These are phyloP conservation scores for Solanum hybrid DNA, from an alignment of 305 asterid species.

Conservation along the genomic window DNA sequence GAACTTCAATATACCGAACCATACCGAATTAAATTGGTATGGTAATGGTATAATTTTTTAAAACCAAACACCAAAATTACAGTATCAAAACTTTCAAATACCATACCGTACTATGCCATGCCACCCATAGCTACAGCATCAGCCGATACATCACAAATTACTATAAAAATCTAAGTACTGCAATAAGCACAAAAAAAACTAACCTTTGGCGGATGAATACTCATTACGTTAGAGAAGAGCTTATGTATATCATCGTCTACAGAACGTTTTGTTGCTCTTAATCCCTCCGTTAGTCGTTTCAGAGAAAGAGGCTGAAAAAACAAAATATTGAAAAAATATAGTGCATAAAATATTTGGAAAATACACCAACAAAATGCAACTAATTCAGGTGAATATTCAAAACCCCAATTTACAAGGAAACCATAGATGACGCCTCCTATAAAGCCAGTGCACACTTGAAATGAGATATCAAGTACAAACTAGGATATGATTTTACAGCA, in stretches of 20 bases:
- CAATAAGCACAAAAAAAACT: not conserved
- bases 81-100: no score
- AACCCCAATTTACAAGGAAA: not conserved
- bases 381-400: not conserved
- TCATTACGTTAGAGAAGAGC: slow-evolving; percentile 71
- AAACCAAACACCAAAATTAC: not conserved
- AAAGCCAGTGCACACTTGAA: not conserved
- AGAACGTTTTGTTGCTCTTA: slow-evolving; percentile 52
- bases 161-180: not conserved
- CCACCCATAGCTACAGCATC: not conserved
- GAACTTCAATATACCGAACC: not conserved
- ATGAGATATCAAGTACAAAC: not conserved
- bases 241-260: slow-evolving; percentile 60
- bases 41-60: not conserved
- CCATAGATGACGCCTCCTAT: not conserved
- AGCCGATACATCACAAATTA: not conserved
- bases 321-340: not conserved
- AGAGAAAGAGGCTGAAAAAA: slow-evolving; percentile 78
- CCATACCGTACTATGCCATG: no score
- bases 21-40: not conserved
- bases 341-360: not conserved
- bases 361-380: not conserved
- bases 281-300: slow-evolving; percentile 76
- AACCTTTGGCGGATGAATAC: slow-evolving; percentile 73
- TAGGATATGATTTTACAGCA: not conserved